phyloP scores from a whole-genome alignment of 179 eudicot genomes.

The Vitellaria paradoxa region DNA sequence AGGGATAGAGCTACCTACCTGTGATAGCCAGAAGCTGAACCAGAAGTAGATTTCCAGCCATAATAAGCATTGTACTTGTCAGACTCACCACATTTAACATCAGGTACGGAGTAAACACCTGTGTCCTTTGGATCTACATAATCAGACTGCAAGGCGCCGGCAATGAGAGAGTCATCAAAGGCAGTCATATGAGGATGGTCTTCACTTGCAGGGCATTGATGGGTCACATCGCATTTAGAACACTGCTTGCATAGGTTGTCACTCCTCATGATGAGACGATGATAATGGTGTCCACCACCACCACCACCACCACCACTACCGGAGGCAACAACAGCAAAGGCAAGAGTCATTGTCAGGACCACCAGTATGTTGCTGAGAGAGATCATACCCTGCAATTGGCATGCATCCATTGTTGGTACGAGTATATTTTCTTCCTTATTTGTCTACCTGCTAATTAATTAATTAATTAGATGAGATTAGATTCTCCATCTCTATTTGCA shows the following conservation, averaged over 20 bases:
- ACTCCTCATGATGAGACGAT: constrained; percentile 6
- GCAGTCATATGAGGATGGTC: constrained; percentile 50
- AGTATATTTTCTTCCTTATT: too few relatives aligned
- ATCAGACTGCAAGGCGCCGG: constrained; percentile 40
- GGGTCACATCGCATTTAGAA: constrained; percentile 25
- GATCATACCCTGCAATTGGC: neutral
- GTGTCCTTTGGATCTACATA: constrained; percentile 28
- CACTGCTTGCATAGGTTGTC: constrained; percentile 34
- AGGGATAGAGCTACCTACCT: constrained; percentile 18
- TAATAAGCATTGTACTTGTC: constrained; percentile 24
- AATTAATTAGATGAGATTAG: too few relatives aligned
- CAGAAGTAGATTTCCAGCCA: constrained; percentile 48
- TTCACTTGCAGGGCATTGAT: constrained; percentile 37
- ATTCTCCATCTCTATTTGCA: too few relatives aligned
- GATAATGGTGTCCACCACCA: too few relatives aligned
- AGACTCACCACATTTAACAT: constrained; percentile 29
- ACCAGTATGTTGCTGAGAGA: neutral
- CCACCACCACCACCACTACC: too few relatives aligned
- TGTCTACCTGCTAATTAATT: too few relatives aligned
- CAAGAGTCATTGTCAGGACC: neutral
- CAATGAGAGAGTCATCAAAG: constrained; percentile 33
- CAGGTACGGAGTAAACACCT: constrained; percentile 39
- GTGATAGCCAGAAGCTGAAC: constrained; percentile 39
- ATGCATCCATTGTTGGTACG: neutral
- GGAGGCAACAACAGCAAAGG: neutral